These are phyloP conservation scores for Buddleja alternifolia DNA, from an alignment of 257 asterid genomes.

Conservation along the genomic window DNA sequence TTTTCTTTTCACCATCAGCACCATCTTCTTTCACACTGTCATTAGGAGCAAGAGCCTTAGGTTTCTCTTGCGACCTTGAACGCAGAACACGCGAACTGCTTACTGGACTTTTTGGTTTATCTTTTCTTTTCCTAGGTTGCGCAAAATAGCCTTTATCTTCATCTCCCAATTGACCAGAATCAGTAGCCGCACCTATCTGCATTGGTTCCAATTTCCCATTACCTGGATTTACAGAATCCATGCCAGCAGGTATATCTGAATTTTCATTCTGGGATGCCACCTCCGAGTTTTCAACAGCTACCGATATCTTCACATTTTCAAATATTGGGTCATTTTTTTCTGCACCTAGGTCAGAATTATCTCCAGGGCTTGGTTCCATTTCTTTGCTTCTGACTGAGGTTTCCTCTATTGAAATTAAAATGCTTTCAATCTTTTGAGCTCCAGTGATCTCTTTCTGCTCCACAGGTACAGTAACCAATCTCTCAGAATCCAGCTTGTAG, in stretches of 20 bases:
- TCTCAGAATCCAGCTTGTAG: slow-evolving; percentile 21
- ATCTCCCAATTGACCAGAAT: slow-evolving; percentile 34
- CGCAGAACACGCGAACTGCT: slow-evolving; percentile 61
- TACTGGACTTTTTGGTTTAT: slow-evolving; percentile 43
- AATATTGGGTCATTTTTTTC: slow-evolving; percentile 31
- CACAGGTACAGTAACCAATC: slow-evolving; percentile 25
- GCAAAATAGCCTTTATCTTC: slow-evolving; percentile 42
- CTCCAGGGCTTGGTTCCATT: slow-evolving; percentile 26
- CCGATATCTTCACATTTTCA: slow-evolving; percentile 36
- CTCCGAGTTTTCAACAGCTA: slow-evolving; percentile 37
- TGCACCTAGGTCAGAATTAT: slow-evolving; percentile 18
- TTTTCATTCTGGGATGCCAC: slow-evolving; percentile 32
- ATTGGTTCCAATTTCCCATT: slow-evolving; percentile 32
- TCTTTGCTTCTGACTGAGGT: slow-evolving; percentile 24
- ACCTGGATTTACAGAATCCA: slow-evolving; percentile 33
- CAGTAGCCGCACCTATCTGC: slow-evolving; percentile 32
- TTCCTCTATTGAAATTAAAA: slow-evolving; percentile 29
- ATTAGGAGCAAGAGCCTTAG: slow-evolving; percentile 50
- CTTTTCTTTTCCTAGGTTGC: slow-evolving; percentile 41
- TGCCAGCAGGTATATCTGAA: slow-evolving; percentile 30
- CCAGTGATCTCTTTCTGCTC: slow-evolving; percentile 42
- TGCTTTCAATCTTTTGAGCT: slow-evolving; percentile 35
- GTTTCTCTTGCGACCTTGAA: slow-evolving; percentile 63
- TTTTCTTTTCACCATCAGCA: slow-evolving; percentile 51
- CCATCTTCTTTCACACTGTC: slow-evolving; percentile 46